Conservation (phyloP, 345 rosid genomes). For the Eucalyptus tenuipes region DNA sequence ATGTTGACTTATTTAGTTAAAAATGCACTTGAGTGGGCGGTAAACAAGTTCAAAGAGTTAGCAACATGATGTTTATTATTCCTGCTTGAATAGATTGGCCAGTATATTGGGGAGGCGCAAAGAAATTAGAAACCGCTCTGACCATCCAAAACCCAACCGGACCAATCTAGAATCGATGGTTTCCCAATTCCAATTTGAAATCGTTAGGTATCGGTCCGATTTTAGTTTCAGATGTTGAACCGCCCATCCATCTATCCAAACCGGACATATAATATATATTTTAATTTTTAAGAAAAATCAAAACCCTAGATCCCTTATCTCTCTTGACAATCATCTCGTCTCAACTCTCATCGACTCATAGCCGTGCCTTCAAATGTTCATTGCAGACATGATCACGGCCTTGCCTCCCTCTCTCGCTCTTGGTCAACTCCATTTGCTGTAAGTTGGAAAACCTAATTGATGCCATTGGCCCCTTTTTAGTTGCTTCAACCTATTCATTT, state of each 20-base stretch:
- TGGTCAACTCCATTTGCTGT: too few relatives aligned
- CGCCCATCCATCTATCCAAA: accelerated
- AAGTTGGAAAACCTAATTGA: too few relatives aligned
- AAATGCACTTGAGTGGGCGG: neutral
- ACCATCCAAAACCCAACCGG: accelerated
- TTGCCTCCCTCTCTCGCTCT: too few relatives aligned
- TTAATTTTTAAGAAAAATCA: too few relatives aligned
- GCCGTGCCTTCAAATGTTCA: accelerated
- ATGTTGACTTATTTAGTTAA: neutral
- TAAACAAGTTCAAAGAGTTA: neutral
- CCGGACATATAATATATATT: accelerated
- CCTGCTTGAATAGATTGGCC: neutral
- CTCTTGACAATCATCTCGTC: neutral
- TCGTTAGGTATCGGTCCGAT: accelerated
- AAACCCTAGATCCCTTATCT: neutral
- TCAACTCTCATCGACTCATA: neutral
- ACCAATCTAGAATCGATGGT: accelerated
- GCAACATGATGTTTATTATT: neutral
- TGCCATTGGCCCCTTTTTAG: too few relatives aligned
- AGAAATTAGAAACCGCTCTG: too few relatives aligned
- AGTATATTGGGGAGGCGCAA: neutral
- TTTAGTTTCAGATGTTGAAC: neutral
- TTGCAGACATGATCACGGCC: too few relatives aligned
- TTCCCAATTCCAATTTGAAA: too few relatives aligned
- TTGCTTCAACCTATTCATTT: too few relatives aligned